A percentile compares a stretch with the other conserved stretches of the same genome.
Conservation (phyloP, 352 stramenopile species). For the Globisporangium iwayamae region DNA sequence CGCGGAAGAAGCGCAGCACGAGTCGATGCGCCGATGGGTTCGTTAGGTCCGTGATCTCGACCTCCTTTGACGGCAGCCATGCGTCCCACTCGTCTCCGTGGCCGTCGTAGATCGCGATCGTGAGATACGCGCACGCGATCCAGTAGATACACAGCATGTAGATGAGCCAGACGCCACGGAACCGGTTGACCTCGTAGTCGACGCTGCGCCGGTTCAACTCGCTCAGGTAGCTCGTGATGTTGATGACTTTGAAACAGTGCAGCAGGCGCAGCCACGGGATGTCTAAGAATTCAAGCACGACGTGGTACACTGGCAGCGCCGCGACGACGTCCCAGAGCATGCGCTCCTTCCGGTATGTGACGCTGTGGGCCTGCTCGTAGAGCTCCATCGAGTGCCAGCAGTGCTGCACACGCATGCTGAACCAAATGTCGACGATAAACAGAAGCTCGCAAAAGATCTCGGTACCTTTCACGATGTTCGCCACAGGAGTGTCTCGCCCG, state of each 20-base stretch:
- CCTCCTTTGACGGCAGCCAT: slow-evolving; percentile 34
- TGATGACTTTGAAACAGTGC: slow-evolving; percentile 47
- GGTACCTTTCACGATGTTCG: slow-evolving; percentile 16
- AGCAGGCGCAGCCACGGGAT: slow-evolving; percentile 31
- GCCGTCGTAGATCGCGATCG: slow-evolving; percentile 28
- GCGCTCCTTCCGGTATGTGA: slow-evolving; percentile 40
- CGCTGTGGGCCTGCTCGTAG: slow-evolving; percentile 40
- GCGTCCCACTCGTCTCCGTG: slow-evolving; percentile 45
- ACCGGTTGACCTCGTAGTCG: slow-evolving; percentile 45
- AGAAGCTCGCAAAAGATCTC: slow-evolving; percentile 36
- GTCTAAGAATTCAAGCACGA: slow-evolving; percentile 30
- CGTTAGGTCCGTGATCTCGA: slow-evolving; percentile 23
- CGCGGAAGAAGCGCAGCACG: slow-evolving; percentile 37
- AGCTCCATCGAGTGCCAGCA: slow-evolving; percentile 37
- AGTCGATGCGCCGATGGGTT: slow-evolving; percentile 26
- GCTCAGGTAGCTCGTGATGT: slow-evolving; percentile 48
- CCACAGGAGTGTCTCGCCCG: slow-evolving; percentile 15
- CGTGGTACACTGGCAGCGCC: slow-evolving; percentile 36
- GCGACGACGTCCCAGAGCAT: slow-evolving; percentile 38
- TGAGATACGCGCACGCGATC: slow-evolving; percentile 48
- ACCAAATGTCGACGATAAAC: slow-evolving; percentile 49
- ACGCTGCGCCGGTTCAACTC: slow-evolving; percentile 58
- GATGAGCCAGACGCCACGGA: slow-evolving; percentile 41
- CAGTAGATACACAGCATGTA: slow-evolving; percentile 61
- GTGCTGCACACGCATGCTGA: slow-evolving; percentile 39